phyloP scores from a whole-genome alignment of 495 filamentous ascomycete genomes.

The Penicillium salamii region DNA sequence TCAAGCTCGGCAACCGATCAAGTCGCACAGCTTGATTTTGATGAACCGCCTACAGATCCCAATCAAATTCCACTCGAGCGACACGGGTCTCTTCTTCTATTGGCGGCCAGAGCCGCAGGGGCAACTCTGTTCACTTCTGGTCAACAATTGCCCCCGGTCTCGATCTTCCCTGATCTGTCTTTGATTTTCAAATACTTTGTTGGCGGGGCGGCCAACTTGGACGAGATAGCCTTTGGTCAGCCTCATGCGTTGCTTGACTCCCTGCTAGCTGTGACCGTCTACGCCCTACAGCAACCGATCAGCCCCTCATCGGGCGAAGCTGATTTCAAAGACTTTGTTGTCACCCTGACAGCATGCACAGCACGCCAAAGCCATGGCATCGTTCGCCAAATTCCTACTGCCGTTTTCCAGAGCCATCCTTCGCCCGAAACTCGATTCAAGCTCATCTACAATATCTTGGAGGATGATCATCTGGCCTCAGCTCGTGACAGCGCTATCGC shows the following conservation, averaged over 20 bases:
- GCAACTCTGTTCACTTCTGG: slow-evolving; percentile 33
- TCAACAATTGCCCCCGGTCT: slow-evolving; percentile 29
- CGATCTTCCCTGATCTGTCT: slow-evolving; percentile 64
- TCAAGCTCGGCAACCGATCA: slow-evolving; percentile 26
- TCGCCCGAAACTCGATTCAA: slow-evolving; percentile 64
- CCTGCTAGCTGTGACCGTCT: slow-evolving; percentile 33
- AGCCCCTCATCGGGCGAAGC: slow-evolving; percentile 21
- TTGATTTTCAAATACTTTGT: slow-evolving; percentile 59
- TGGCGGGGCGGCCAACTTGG: slow-evolving; percentile 40
- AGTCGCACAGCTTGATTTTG: slow-evolving; percentile 41
- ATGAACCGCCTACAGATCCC: slow-evolving; percentile 43
- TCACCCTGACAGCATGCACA: slow-evolving; percentile 65
- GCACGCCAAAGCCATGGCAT: slow-evolving; percentile 64
- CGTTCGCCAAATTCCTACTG: slow-evolving; percentile 70
- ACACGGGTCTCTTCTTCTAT: slow-evolving; percentile 62
- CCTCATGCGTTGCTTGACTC: slow-evolving; percentile 43
- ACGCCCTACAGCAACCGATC: slow-evolving; percentile 25
- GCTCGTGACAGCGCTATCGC: slow-evolving; percentile 78
- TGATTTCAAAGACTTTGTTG: slow-evolving; percentile 47
- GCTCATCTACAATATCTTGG: slow-evolving; percentile 76
- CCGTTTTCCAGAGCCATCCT: slow-evolving; percentile 74
- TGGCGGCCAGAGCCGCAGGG: slow-evolving; percentile 50
- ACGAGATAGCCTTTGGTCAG: slow-evolving; percentile 40
- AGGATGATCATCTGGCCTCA: slow-evolving; percentile 68
- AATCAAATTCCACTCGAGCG: slow-evolving; percentile 73